Percentiles rank a stretch among this genome's conserved stretches.
These are phyloP conservation scores for Termitomyces titanicus DNA, from an alignment of 768 basidiomycete genomes.

Conservation along the genomic window DNA sequence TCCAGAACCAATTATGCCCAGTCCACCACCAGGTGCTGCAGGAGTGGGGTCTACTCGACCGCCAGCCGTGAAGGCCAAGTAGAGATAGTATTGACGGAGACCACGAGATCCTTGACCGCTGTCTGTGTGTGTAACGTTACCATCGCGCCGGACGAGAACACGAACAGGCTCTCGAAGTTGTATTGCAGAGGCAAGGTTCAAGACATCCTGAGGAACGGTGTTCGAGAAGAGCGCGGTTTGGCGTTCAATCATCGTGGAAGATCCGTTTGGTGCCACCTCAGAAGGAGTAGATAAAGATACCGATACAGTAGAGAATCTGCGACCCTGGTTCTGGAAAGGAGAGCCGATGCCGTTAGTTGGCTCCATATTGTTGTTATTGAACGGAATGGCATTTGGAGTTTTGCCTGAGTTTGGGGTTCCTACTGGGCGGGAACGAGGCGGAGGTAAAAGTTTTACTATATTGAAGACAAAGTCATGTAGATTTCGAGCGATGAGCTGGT, in stretches of 20 bases:
- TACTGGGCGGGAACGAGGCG: constrained; percentile 70
- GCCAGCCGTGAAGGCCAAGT: constrained; percentile 90
- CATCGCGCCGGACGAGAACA: constrained; percentile 93
- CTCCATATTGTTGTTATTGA: constrained; percentile 47
- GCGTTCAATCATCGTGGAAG: constrained; percentile 61
- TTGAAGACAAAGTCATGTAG: constrained; percentile 93
- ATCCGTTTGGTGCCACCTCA: constrained; percentile 26
- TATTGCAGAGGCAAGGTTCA: constrained; percentile 91
- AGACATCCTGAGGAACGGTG: constrained; percentile 96
- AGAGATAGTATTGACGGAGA: constrained; percentile 93
- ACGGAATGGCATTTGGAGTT: constrained; percentile 29
- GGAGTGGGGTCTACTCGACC: constrained; percentile 57
- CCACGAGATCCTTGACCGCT: constrained; percentile 70
- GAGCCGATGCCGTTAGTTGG: constrained; percentile 32
- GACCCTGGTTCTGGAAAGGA: constrained; percentile 37
- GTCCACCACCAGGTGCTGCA: constrained; percentile 48
- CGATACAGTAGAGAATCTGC: constrained; percentile 59
- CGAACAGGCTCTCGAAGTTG: constrained; percentile 95
- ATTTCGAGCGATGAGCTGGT: constrained; percentile 96
- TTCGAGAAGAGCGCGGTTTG: constrained; percentile 97
- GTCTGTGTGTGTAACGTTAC: constrained; percentile 72
- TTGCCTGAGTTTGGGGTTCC: constrained; percentile 33
- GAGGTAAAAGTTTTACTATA: constrained; percentile 90
- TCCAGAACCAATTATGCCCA: constrained; percentile 94
- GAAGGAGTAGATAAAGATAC: constrained; percentile 44